Percentiles rank a stretch among this genome's conserved stretches.
phyloP scores from a whole-genome alignment of 345 rosid species.

The Euphorbia lathyris region DNA sequence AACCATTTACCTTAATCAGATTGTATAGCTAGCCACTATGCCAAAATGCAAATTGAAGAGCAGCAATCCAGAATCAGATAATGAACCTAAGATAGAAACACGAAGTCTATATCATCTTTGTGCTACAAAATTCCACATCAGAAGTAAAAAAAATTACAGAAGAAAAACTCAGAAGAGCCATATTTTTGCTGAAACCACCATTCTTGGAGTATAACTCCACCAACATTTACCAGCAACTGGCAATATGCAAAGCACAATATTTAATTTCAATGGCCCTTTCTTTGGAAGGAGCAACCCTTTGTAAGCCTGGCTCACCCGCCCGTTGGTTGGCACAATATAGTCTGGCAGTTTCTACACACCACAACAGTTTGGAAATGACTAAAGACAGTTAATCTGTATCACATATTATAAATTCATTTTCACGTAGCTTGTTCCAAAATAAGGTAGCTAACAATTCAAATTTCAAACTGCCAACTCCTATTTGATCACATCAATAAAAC shows the following conservation, averaged over 20 bases:
- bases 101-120: not conserved
- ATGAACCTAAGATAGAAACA: not conserved
- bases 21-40: no score
- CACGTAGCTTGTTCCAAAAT: not conserved
- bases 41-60: not conserved
- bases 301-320: slow-evolving; percentile 21
- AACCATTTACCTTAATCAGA: no score
- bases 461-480: not conserved
- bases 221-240: not conserved
- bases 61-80: not conserved
- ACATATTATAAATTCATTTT: not conserved
- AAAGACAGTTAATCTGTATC: slow-evolving; percentile 16
- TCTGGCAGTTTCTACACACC: slow-evolving; percentile 19
- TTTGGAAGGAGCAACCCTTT: slow-evolving; percentile 15
- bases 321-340: slow-evolving; percentile 17
- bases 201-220: not conserved
- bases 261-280: slow-evolving; percentile 8
- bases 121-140: slow-evolving; percentile 8
- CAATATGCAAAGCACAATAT: not conserved
- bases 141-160: not conserved
- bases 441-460: not conserved
- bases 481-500: not conserved
- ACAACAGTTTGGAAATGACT: slow-evolving; percentile 17
- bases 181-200: not conserved
- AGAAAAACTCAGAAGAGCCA: not conserved